Evolutionary conservation across 2,329 filamentous ascomycete species (phyloP).

Genomic region (Venturia aucupariae): DNA sequence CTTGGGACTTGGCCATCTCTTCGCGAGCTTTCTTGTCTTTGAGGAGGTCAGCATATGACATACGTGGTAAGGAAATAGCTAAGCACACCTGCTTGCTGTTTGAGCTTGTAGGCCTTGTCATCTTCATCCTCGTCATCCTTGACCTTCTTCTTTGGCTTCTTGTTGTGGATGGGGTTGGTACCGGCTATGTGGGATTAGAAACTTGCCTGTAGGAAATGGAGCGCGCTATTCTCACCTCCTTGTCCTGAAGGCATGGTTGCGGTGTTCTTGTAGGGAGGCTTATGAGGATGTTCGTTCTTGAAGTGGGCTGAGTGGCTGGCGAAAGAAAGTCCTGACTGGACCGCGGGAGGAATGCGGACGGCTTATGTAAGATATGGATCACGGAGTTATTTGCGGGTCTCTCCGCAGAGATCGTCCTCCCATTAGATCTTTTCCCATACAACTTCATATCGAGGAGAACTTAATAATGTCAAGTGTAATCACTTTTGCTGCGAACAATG

Average conservation of each 20-base stretch:
- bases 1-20: conserved; percentile 69
- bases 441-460: neutral
- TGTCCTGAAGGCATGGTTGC: conserved; percentile 39
- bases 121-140: conserved; percentile 79
- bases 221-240: conserved; percentile 33
- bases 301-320: neutral
- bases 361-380: neutral
- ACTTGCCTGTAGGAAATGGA: too few species aligned
- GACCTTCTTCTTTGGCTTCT: conserved; percentile 75
- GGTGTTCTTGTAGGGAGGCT: neutral
- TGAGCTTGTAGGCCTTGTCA: conserved; percentile 71
- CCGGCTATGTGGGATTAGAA: conserved; percentile 29
- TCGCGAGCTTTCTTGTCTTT: conserved; percentile 49
- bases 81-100: conserved; percentile 70
- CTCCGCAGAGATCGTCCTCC: neutral
- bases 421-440: neutral
- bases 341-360: neutral
- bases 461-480: conserved; percentile 32
- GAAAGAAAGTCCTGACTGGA: neutral
- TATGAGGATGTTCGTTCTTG: neutral
- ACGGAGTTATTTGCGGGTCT: too few species aligned
- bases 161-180: conserved; percentile 52
- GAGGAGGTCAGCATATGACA: neutral
- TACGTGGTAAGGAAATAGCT: neutral
- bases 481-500: conserved; percentile 37